Percentiles rank a stretch among this genome's conserved stretches.
Conservation (phyloP, 2,329 filamentous ascomycete genomes). For the Chrysoporthe austroafricana region DNA sequence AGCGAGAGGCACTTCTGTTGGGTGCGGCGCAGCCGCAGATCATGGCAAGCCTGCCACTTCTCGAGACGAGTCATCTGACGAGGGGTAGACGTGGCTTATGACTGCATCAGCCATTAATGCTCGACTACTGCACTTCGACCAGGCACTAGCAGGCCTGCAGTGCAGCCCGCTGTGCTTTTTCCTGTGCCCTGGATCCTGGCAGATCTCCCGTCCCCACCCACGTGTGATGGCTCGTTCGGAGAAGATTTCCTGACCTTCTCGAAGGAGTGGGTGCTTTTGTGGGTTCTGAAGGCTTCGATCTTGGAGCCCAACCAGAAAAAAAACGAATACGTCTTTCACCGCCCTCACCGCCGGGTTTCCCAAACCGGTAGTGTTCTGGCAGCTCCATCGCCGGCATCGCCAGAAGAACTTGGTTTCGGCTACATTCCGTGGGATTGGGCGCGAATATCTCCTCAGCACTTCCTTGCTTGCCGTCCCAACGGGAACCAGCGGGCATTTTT, state of each 20-base stretch:
- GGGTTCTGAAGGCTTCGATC: background rate
- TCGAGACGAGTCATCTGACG: slow-evolving; percentile 16
- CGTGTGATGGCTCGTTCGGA: slow-evolving; percentile 13
- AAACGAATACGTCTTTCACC: background rate
- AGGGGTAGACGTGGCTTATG: background rate
- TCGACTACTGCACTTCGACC: background rate
- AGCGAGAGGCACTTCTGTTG: background rate
- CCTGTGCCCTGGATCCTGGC: slow-evolving; percentile 3
- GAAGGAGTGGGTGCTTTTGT: slow-evolving; percentile 21
- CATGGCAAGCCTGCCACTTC: background rate
- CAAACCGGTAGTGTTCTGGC: background rate
- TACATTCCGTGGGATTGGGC: slow-evolving; percentile 3
- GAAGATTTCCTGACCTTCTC: slow-evolving; percentile 15
- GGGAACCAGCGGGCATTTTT: background rate
- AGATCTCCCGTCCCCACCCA: slow-evolving; percentile 12
- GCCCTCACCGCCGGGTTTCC: background rate
- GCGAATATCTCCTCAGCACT: background rate
- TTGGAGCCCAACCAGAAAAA: background rate
- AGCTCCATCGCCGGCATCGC: background rate
- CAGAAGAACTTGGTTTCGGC: background rate
- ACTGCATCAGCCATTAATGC: slow-evolving; percentile 4
- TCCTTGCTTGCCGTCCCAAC: background rate
- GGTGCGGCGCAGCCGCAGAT: background rate
- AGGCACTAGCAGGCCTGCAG: background rate
- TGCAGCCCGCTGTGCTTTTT: background rate